Conservation (phyloP, 2,329 filamentous ascomycete species). For the Leptodontidium sp. region DNA sequence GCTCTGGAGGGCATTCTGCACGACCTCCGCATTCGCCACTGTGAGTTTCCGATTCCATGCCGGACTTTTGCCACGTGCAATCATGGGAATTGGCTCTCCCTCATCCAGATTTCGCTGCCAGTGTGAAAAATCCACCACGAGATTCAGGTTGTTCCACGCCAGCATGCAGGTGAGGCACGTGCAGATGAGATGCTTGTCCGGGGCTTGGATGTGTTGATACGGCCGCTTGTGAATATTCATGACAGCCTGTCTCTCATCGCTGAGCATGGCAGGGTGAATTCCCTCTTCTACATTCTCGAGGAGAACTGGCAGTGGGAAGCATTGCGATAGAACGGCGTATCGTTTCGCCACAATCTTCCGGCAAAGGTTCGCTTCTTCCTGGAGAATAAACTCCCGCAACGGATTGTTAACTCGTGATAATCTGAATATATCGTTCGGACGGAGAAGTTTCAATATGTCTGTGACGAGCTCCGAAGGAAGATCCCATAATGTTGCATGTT, state of each 20-base stretch:
- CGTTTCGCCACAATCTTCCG: conserved; percentile 54
- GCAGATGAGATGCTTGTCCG: conserved; percentile 58
- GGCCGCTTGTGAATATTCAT: conserved; percentile 55
- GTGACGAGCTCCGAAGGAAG: conserved; percentile 62
- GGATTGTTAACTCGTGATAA: conserved; percentile 53
- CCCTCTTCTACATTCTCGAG: conserved; percentile 51
- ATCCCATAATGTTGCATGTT: conserved; percentile 51
- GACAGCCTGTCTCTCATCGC: conserved; percentile 51
- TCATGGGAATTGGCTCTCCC: conserved; percentile 60
- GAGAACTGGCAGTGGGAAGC: conserved; percentile 59
- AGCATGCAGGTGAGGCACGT: conserved; percentile 64
- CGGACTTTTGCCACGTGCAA: conserved; percentile 56
- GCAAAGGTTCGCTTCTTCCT: conserved; percentile 55
- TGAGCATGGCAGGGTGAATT: conserved; percentile 50
- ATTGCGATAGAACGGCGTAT: conserved; percentile 59
- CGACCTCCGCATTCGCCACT: conserved; percentile 52
- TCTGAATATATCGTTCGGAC: conserved; percentile 59
- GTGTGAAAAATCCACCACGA: conserved; percentile 63
- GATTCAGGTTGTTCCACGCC: conserved; percentile 63
- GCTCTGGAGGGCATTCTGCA: conserved; percentile 55
- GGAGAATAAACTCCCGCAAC: conserved; percentile 53
- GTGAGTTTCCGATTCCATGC: conserved; percentile 60
- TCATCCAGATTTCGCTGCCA: conserved; percentile 62
- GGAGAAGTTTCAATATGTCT: conserved; percentile 55
- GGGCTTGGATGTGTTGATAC: conserved; percentile 59